A percentile compares a stretch with the other conserved stretches of the same genome.
phyloP scores from a whole-genome alignment of 2,329 filamentous ascomycete species.

The Phialocephala subalpina region DNA sequence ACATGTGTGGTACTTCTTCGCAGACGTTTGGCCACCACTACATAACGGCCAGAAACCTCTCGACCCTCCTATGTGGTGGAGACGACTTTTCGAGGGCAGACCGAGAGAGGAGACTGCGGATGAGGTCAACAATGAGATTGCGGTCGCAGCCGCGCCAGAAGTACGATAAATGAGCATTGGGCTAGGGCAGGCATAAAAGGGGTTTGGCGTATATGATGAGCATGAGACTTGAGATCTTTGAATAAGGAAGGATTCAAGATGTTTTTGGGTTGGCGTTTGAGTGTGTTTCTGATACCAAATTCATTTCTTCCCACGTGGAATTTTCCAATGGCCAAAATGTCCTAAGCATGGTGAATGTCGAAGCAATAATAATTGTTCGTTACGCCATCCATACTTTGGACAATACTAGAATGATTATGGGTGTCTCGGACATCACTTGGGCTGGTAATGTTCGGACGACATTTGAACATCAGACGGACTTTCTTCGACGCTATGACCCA shows the following conservation, averaged over 20 bases:
- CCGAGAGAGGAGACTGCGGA: slow-evolving; percentile 59
- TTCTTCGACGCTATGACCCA: slow-evolving; percentile 17
- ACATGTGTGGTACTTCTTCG: slow-evolving; percentile 98
- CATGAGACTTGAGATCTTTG: slow-evolving; percentile 9
- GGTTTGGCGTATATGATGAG: slow-evolving; percentile 19
- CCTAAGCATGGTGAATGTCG: neutral
- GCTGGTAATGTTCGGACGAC: neutral
- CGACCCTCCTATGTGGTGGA: slow-evolving; percentile 91
- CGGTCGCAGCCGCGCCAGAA: slow-evolving; percentile 58
- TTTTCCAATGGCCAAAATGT: neutral
- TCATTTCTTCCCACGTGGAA: neutral
- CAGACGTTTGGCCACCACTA: slow-evolving; percentile 92
- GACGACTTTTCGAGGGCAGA: slow-evolving; percentile 78
- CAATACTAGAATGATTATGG: neutral
- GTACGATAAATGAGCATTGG: slow-evolving; percentile 41
- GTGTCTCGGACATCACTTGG: too few relatives aligned
- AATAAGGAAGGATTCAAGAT: neutral
- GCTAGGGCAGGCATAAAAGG: slow-evolving; percentile 18
- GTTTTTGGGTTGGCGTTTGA: slow-evolving; percentile 13
- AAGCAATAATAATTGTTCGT: neutral
- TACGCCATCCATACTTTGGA: neutral
- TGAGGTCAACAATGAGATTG: slow-evolving; percentile 68
- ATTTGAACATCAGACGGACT: neutral
- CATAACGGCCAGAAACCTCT: slow-evolving; percentile 86
- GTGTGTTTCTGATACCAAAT: slow-evolving; percentile 9